Percentiles rank a stretch among this genome's conserved stretches.
These are phyloP conservation scores for Coniferiporia sulphurascens DNA, from an alignment of 1,284 basidiomycete genomes.

Conservation along the genomic window DNA sequence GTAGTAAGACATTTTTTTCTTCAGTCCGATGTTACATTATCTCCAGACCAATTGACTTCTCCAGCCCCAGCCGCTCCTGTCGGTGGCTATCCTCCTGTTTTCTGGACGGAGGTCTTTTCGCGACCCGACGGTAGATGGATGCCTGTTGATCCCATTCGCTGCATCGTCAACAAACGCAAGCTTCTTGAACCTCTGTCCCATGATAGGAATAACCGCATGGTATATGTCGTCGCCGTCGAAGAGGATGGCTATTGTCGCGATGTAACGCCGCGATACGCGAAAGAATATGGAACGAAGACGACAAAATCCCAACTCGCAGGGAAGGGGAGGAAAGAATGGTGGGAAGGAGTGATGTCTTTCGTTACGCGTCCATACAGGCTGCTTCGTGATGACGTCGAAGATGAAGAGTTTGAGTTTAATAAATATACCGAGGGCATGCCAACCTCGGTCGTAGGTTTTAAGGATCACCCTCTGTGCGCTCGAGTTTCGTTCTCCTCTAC, in stretches of 20 bases:
- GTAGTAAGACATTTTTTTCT: slow-evolving; percentile 3
- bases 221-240: slow-evolving; percentile 93
- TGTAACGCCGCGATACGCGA: slow-evolving; percentile 75
- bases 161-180: slow-evolving; percentile 74
- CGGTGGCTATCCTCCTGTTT: slow-evolving; percentile 67
- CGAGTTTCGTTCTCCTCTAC: background rate
- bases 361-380: slow-evolving; percentile 75
- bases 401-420: slow-evolving; percentile 81
- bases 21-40: background rate
- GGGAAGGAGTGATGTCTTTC: slow-evolving; percentile 62
- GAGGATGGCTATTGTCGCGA: slow-evolving; percentile 81
- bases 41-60: background rate
- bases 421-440: slow-evolving; percentile 94
- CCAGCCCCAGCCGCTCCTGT: slow-evolving; percentile 32
- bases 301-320: slow-evolving; percentile 76
- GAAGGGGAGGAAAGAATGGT: slow-evolving; percentile 79
- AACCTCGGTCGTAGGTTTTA: slow-evolving; percentile 86
- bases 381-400: slow-evolving; percentile 91
- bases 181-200: slow-evolving; percentile 73
- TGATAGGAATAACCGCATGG: slow-evolving; percentile 74
- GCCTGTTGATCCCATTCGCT: slow-evolving; percentile 85
- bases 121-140: slow-evolving; percentile 90
- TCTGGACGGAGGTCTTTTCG: slow-evolving; percentile 98
- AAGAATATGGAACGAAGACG: slow-evolving; percentile 79
- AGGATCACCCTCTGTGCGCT: slow-evolving; percentile 86